Conservation (phyloP, 345 rosid genomes). For the Euphorbia tirucalli region DNA sequence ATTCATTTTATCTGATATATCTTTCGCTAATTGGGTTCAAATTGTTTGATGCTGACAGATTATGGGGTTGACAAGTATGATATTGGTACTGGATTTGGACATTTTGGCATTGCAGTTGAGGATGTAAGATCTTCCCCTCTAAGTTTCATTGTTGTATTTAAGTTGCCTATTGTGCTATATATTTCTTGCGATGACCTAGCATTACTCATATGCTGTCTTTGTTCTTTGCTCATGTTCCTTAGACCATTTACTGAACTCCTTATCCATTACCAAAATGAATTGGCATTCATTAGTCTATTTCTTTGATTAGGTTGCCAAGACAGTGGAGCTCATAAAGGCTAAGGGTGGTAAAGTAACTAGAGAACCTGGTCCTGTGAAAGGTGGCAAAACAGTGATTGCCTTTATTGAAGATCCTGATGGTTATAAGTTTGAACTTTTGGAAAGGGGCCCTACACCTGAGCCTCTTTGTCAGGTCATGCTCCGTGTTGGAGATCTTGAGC, state of each 20-base stretch:
- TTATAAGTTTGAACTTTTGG: slow-evolving; percentile 92
- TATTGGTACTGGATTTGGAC: slow-evolving; percentile 89
- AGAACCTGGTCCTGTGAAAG: slow-evolving; percentile 94
- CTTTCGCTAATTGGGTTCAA: slow-evolving; percentile 1
- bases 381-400: slow-evolving; percentile 86
- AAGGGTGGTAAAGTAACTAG: slow-evolving; percentile 90
- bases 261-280: neutral
- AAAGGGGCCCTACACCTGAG: slow-evolving; percentile 97
- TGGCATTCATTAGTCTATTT: neutral
- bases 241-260: neutral
- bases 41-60: slow-evolving; percentile 45
- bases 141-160: neutral
- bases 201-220: neutral
- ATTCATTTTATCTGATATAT: neutral
- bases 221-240: slow-evolving; percentile 2
- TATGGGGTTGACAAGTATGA: slow-evolving; percentile 94
- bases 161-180: neutral
- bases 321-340: slow-evolving; percentile 81
- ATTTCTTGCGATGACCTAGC: neutral
- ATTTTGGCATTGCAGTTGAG: slow-evolving; percentile 91
- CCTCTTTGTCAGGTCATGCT: slow-evolving; percentile 99
- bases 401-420: slow-evolving; percentile 98
- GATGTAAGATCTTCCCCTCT: slow-evolving; percentile 53
- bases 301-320: slow-evolving; percentile 65
- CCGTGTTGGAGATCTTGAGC: slow-evolving; percentile 96